Percentiles rank a stretch among this genome's conserved stretches.
phyloP scores from a whole-genome alignment of 2,329 filamentous ascomycete species.

The Lecanosticta acicola region DNA sequence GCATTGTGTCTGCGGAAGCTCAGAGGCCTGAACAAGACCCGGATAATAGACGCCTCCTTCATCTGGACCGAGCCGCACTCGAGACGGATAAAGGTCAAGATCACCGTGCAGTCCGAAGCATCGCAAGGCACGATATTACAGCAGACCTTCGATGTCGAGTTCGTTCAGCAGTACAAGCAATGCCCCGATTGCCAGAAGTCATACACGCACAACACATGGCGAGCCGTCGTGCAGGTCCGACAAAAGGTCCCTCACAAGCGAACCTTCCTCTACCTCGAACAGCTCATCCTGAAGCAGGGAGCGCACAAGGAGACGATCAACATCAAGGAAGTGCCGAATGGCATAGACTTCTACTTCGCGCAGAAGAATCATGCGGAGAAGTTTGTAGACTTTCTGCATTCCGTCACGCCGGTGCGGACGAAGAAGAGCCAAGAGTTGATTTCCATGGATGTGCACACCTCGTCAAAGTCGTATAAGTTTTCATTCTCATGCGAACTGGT shows the following conservation, averaged over 20 bases:
- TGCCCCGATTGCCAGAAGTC: slow-evolving; percentile 94
- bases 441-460: slow-evolving; percentile 86
- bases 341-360: slow-evolving; percentile 92
- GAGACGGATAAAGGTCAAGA: slow-evolving; percentile 83
- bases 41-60: slow-evolving; percentile 92
- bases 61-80: slow-evolving; percentile 99
- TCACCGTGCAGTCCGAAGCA: slow-evolving; percentile 77
- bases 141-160: slow-evolving; percentile 92
- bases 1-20: slow-evolving; percentile 87
- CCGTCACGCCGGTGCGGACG: slow-evolving; percentile 68
- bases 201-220: slow-evolving; percentile 94
- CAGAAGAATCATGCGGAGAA: slow-evolving; percentile 86
- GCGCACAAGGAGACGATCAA: slow-evolving; percentile 93
- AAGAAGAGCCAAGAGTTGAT: slow-evolving; percentile 93
- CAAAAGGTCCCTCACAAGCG: slow-evolving; percentile 97
- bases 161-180: slow-evolving; percentile 83
- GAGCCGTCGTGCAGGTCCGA: slow-evolving; percentile 86
- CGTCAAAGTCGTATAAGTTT: slow-evolving; percentile 90
- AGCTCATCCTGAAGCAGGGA: slow-evolving; percentile 89
- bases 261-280: slow-evolving; percentile 76
- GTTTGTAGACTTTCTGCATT: slow-evolving; percentile 83
- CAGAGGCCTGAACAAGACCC: slow-evolving; percentile 76
- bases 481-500: slow-evolving; percentile 83
- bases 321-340: slow-evolving; percentile 94
- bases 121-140: slow-evolving; percentile 68